A percentile compares a stretch with the other conserved stretches of the same genome.
These are phyloP conservation scores for Sugiyamaella paludigena DNA, from an alignment of 1,139 yeast species.

Conservation along the genomic window DNA sequence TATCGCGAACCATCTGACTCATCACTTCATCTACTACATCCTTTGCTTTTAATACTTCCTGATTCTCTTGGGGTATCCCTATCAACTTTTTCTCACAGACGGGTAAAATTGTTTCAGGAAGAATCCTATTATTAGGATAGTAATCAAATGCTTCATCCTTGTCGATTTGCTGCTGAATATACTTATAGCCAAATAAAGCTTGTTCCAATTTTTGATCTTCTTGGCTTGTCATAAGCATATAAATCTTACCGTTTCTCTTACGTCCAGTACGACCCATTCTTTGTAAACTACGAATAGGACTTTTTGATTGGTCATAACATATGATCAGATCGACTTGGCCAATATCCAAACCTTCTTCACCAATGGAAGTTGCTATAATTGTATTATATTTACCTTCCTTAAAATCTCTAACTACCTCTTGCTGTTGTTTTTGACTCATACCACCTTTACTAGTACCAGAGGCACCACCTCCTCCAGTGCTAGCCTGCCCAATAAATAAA, in stretches of 20 bases:
- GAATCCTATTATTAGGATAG: constrained; percentile 53
- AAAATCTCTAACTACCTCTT: constrained; percentile 66
- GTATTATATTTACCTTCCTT: constrained; percentile 70
- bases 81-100: constrained; percentile 50
- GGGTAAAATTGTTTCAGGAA: constrained; percentile 60
- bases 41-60: constrained; percentile 45
- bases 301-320: constrained; percentile 88
- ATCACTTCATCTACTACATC: constrained; percentile 69
- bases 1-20: constrained; percentile 23
- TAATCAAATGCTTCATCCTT: constrained; percentile 35
- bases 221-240: constrained; percentile 72
- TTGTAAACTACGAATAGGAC: constrained; percentile 91
- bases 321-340: constrained; percentile 95
- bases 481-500: constrained; percentile 81
- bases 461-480: constrained; percentile 7
- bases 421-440: constrained; percentile 45
- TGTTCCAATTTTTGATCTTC: constrained; percentile 78
- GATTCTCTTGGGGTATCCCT: constrained; percentile 68
- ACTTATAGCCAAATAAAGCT: constrained; percentile 81
- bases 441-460: constrained; percentile 30
- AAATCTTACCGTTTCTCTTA: constrained; percentile 80
- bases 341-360: constrained; percentile 97
- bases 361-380: constrained; percentile 93
- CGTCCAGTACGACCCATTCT: constrained; percentile 99
- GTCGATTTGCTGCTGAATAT: constrained; percentile 63